Percentiles rank a stretch among this genome's conserved stretches.
Evolutionary conservation across 371 early-diverging fungal genomes (phyloP).

Genomic region (Parasitella parasitica): DNA sequence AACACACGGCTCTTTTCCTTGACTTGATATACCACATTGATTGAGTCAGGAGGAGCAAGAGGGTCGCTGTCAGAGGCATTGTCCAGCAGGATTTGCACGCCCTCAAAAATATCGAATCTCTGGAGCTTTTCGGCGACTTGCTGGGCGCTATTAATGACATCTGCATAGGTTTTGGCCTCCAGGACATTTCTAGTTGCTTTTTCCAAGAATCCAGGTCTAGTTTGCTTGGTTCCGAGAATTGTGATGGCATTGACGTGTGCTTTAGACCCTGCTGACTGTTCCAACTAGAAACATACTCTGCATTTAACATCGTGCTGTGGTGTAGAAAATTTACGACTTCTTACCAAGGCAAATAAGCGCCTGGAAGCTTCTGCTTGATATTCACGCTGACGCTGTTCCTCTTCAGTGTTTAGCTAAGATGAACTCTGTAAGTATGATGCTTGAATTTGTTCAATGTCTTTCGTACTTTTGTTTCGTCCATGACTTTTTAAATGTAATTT

Average conservation of each 20-base stretch:
- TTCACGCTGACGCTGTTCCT: constrained; percentile 9
- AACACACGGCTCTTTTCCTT: constrained; percentile 69
- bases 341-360: constrained; percentile 35
- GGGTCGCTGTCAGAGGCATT: constrained; percentile 51
- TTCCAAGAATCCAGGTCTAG: constrained; percentile 50
- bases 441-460: background rate
- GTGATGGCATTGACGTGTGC: constrained; percentile 55
- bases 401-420: constrained; percentile 8
- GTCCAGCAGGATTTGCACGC: constrained; percentile 70
- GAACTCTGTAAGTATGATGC: background rate
- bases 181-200: constrained; percentile 40
- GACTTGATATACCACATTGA: constrained; percentile 71
- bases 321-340: background rate
- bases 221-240: constrained; percentile 44
- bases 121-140: constrained; percentile 61
- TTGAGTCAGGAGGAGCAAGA: constrained; percentile 49
- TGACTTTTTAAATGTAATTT: background rate
- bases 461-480: constrained; percentile 5
- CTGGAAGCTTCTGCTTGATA: constrained; percentile 28
- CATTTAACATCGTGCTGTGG: too few species aligned
- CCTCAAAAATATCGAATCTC: constrained; percentile 71
- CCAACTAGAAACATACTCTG: constrained; percentile 27
- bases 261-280: constrained; percentile 35
- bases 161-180: constrained; percentile 61
- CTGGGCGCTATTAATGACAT: constrained; percentile 64